phyloP scores from a whole-genome alignment of 148 eudicot genomes.

The Arctostaphylos glauca region DNA sequence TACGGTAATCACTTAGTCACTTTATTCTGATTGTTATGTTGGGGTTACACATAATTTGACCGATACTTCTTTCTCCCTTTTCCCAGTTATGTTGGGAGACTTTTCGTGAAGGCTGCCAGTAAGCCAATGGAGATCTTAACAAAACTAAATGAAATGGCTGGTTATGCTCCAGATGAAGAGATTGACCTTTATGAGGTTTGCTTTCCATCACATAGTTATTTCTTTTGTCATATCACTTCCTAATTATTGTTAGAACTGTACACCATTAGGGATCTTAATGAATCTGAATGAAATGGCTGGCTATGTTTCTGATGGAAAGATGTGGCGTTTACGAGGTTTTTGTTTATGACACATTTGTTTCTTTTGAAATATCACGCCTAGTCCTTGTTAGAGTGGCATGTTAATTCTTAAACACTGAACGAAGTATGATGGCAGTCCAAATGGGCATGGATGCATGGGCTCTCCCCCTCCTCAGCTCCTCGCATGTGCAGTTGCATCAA shows the following conservation, averaged over 20 bases:
- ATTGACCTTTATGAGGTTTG: conserved; percentile 84
- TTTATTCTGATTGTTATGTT: conserved; percentile 10
- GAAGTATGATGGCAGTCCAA: neutral
- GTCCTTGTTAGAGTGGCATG: neutral
- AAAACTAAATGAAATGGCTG: conserved; percentile 82
- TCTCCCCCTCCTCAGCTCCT: neutral
- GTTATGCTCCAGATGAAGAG: conserved; percentile 79
- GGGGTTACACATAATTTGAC: neutral
- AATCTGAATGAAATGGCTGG: conserved; percentile 39
- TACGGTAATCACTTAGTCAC: conserved; percentile 47
- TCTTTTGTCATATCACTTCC: neutral
- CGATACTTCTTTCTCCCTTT: conserved; percentile 8
- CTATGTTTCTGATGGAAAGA: conserved; percentile 35
- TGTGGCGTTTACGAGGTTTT: conserved; percentile 33
- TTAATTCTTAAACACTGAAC: neutral
- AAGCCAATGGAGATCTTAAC: conserved; percentile 70
- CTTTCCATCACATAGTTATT: neutral
- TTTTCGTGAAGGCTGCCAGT: conserved; percentile 59
- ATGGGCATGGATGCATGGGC: neutral
- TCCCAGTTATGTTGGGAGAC: conserved; percentile 77
- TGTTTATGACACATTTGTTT: neutral
- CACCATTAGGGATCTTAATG: conserved; percentile 18
- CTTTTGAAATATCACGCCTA: neutral
- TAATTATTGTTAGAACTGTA: neutral
- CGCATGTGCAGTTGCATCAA: neutral